Percentiles rank a stretch among this genome's conserved stretches.
These are phyloP conservation scores for Carpinus fangiana DNA, from an alignment of 306 rosid species.

Conservation along the genomic window DNA sequence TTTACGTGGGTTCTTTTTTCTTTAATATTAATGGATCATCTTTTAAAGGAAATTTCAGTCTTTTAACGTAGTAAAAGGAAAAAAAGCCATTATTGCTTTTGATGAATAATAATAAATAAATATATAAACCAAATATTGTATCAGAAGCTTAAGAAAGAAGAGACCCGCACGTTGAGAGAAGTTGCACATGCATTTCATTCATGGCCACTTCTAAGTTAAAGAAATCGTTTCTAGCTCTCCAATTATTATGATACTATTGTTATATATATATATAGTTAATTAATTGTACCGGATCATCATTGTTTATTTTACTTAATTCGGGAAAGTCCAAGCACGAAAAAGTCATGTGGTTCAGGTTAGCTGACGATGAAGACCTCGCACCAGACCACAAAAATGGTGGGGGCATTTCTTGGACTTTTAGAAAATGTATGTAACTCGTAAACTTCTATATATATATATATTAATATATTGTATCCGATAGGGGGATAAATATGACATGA, in stretches of 20 bases:
- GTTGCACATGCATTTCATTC: slow-evolving; percentile 16
- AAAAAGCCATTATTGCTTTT: not conserved
- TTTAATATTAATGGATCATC: not conserved
- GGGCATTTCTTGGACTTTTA: not conserved
- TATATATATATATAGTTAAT: not conserved
- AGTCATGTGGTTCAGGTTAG: not conserved
- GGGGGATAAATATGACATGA: no score
- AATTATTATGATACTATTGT: not conserved
- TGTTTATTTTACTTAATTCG: not conserved
- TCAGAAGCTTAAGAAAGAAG: not conserved
- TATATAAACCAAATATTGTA: not conserved
- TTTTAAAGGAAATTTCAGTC: not conserved
- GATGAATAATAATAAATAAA: not conserved
- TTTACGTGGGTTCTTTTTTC: no score
- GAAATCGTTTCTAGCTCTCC: not conserved
- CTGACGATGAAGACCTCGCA: slow-evolving; percentile 17
- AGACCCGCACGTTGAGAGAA: slow-evolving; percentile 11
- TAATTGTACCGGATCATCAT: not conserved
- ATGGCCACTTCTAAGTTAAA: not conserved
- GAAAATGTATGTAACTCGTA: no score
- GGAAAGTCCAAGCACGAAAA: not conserved
- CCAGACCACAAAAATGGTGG: slow-evolving; percentile 6
- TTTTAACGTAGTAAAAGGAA: not conserved
- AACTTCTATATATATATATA: no score
- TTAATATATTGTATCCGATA: no score